Evolutionary conservation across 805 yeast species (phyloP), one percentile per base, ranked within the genome.

Genomic region (Ogataea methylovora): DNA sequence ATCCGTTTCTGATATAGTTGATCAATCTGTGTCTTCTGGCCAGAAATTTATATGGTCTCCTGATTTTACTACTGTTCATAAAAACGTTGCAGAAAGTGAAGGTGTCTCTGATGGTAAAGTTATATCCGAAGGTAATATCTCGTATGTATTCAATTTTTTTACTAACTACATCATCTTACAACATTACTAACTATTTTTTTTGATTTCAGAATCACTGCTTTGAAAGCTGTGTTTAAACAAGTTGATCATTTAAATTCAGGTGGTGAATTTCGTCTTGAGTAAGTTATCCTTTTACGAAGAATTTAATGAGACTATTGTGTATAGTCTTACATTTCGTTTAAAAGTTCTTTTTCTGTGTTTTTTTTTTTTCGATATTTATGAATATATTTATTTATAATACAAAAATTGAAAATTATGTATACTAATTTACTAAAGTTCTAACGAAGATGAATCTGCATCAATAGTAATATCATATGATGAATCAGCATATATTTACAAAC

Each of bases 41-140:
- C 63, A 70, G 21, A 67, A 71, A 36, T 92, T 77, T 58, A 63
- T 62, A 40, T 90, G 98, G 98, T 66, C 67, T 29, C 98, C 98
- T 1, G 76, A 87, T 51, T 86, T 85, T 57, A 71, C 69, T 29
- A 58, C 67, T 17, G 86, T 83, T 11, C 82, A 79, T 50, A 61
- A 71, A 32, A 66, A 70, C 8, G 72, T 75, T 11, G 47, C 55
- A 14, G 60, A 49, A 11, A 61, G 67, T 14, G 48, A 58, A 3
- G 63, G 54, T 1, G 71, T 76, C 31, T 71, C 73, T 23, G 96
- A 87, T 52, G 87, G 84, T 36, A 70, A 81, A 58, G 79, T 77
- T 4, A 66, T 87, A 15, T 68, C 73, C 38, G 66, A 72, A 32
- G 84, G 83, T 29, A 68, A 70, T 32, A 72, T 81, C 29, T 76